Percentiles rank a stretch among this genome's conserved stretches.
Conservation (phyloP, 140 eudicot genomes). For the Bidens hawaiensis region DNA sequence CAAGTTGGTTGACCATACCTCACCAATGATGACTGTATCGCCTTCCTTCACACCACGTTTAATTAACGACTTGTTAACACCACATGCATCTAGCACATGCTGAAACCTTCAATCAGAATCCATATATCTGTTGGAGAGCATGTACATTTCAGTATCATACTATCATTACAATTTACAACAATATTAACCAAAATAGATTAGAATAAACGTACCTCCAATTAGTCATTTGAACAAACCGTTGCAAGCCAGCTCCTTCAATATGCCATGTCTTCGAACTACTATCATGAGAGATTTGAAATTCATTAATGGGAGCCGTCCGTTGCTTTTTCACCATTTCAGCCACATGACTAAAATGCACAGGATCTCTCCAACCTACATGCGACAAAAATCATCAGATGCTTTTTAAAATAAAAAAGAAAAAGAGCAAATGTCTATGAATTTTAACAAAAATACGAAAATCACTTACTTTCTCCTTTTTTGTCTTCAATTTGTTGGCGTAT, state of each 20-base stretch:
- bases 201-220: constrained; percentile 70
- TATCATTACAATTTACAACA: not conserved
- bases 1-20: constrained; percentile 40
- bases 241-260: constrained; percentile 78
- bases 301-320: constrained; percentile 67
- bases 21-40: constrained; percentile 81
- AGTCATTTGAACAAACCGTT: constrained; percentile 96
- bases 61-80: constrained; percentile 75
- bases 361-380: constrained; percentile 42
- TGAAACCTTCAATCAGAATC: constrained; percentile 96
- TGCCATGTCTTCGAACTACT: constrained; percentile 57
- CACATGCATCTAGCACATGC: constrained; percentile 89
- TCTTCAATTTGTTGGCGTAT: constrained; percentile 43
- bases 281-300: constrained; percentile 75
- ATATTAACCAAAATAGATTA: not conserved
- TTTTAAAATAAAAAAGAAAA: not conserved
- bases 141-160: constrained; percentile 11
- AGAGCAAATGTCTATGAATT: not conserved
- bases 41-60: constrained; percentile 97
- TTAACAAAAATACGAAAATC: not conserved
- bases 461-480: constrained; percentile 46
- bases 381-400: not conserved
- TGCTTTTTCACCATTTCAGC: constrained; percentile 85
- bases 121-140: constrained; percentile 45
- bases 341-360: constrained; percentile 61